Evolutionary conservation across 495 filamentous ascomycete species (phyloP).

Genomic region (Hyaloscypha hepaticicola): DNA sequence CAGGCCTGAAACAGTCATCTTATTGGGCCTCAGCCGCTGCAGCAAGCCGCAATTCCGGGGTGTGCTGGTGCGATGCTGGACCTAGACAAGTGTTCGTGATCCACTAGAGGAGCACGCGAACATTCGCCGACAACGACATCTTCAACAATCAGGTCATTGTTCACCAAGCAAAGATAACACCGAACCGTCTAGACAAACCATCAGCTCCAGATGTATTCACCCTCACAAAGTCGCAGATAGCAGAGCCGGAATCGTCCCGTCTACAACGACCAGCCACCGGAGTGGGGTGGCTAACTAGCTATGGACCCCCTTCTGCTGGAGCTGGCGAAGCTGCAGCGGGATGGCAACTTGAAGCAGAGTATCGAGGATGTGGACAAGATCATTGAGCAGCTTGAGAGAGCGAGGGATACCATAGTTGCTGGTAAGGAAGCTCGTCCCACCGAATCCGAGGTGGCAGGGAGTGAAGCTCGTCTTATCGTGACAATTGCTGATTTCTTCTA

Average conservation of each 20-base stretch:
- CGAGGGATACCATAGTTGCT: constrained; percentile 65
- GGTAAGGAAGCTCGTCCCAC: constrained; percentile 45
- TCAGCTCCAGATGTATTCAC: constrained; percentile 13
- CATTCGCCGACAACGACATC: background rate
- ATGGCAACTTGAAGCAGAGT: constrained; percentile 67
- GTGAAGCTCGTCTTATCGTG: constrained; percentile 6
- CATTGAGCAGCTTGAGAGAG: constrained; percentile 70
- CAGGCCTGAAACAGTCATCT: background rate
- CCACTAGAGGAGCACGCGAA: constrained; percentile 3
- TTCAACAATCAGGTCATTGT: background rate
- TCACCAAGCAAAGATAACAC: background rate
- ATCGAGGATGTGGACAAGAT: constrained; percentile 76
- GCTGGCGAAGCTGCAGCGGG: constrained; percentile 65
- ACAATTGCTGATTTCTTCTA: constrained; percentile 32
- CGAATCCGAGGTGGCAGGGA: background rate
- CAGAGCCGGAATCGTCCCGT: background rate
- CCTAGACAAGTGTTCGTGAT: background rate
- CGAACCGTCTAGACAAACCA: background rate
- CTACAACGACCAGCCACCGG: background rate
- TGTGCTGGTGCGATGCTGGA: background rate
- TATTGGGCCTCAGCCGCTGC: constrained; percentile 2
- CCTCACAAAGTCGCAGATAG: constrained; percentile 13
- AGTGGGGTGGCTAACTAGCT: constrained; percentile 23
- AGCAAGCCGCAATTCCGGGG: background rate
- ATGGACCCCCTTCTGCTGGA: constrained; percentile 78